Conservation (phyloP, 331 rosid genomes). For the Arachis monticola region DNA sequence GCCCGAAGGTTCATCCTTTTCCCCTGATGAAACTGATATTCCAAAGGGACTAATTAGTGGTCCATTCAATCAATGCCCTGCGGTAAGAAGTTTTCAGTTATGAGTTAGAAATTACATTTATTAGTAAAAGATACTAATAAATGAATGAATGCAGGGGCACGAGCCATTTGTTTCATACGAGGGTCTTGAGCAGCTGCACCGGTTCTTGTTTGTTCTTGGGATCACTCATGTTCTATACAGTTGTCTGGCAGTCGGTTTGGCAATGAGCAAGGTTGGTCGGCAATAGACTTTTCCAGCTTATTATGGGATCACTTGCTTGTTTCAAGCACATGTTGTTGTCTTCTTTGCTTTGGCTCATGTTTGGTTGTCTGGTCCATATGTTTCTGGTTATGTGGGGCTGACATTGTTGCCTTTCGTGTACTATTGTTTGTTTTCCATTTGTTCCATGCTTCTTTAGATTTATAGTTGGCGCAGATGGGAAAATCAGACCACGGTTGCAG, state of each 20-base stretch:
- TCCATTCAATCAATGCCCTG: constrained; percentile 64
- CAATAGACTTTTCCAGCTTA: constrained; percentile 26
- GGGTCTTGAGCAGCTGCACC: constrained; percentile 96
- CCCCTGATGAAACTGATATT: constrained; percentile 48
- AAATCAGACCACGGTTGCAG: constrained; percentile 56
- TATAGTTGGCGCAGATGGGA: constrained; percentile 99
- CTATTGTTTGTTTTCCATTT: constrained; percentile 36
- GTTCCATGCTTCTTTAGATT: constrained; percentile 58
- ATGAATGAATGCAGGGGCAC: constrained; percentile 68
- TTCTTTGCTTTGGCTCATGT: constrained; percentile 4
- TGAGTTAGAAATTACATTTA: neutral
- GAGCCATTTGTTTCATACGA: constrained; percentile 97
- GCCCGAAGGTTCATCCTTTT: constrained; percentile 48
- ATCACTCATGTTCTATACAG: constrained; percentile 94
- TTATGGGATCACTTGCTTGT: neutral
- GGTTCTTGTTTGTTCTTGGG: constrained; percentile 92
- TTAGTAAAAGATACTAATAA: constrained; percentile 20
- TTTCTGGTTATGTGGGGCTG: constrained; percentile 5
- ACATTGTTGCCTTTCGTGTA: constrained; percentile 23
- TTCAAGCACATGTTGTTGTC: constrained; percentile 23
- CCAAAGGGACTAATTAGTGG: constrained; percentile 46
- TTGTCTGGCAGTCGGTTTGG: constrained; percentile 89
- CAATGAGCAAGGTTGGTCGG: constrained; percentile 98
- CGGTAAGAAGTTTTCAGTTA: constrained; percentile 50
- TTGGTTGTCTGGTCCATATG: constrained; percentile 5